Base-by-base conservation (phyloP, 257 asterid species). In the Cynanchum wilfordii region DNA sequence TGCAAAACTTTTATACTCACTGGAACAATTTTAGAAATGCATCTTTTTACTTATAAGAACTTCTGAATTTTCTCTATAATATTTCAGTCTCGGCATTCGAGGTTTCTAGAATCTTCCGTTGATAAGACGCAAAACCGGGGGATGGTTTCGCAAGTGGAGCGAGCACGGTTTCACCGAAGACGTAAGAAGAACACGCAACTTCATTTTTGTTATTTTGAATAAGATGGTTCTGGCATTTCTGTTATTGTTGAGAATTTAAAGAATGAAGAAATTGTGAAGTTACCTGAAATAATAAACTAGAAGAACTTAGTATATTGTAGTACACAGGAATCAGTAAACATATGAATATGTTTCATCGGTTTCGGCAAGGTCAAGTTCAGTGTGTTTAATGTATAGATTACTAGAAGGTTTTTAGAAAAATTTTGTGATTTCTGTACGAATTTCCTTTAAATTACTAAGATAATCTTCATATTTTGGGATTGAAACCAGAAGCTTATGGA, bases 171-270 rank as follows among this genome's bases (percentile, higher is more conserved):
- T 64, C 89, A 80, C 50, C 73, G 79, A 70, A 74, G 79, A 68
- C 76, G 98, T 93, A 84, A 84, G 93, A 74, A 73, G 59, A 42
- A 42, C 47, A 42, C 47, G 47, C 47, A 7, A 7, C 10, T 42
- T 63, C 22, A 29, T 60, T 10, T 10, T 62, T 62, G 38, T 64
- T 59, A 40, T 54, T 50, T 50, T 36, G 27, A 68, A 27, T 69
- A 68, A 24, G 24, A 68, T 47, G 72, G 58, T 68, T 68, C 49
- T 13, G 24, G 4, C 24, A 22, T 67, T 45, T 44, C 22, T 44
- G 15, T 40, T 67, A 36, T 47, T 63, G n/a, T 33, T 63, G 3
- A 38, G 56, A 36, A 27, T 42, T 22, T 22, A 8, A 45, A 45
- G 40, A 67, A 1, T 6, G 12, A 27, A 7, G 67, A 25, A 59